Percentiles rank a stretch among this genome's conserved stretches.
Conservation (phyloP, 768 basidiomycete species). For the Russula sp. region DNA sequence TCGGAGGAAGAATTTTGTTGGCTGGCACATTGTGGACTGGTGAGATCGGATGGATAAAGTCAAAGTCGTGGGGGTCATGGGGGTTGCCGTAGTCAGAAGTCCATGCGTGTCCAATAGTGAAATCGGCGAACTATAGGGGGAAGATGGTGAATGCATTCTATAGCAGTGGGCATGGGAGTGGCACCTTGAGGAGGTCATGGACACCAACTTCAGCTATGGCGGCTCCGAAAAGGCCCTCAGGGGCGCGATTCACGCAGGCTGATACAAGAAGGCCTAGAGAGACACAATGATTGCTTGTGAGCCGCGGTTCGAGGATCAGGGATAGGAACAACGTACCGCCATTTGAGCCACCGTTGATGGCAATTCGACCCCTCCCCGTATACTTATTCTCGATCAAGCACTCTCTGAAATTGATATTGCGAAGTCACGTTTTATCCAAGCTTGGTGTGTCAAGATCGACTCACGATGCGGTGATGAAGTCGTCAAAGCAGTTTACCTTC, state of each 20-base stretch:
- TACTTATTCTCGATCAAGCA: constrained; percentile 69
- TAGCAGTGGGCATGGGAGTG: constrained; percentile 2
- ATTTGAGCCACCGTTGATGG: constrained; percentile 76
- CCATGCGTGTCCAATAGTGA: constrained; percentile 78
- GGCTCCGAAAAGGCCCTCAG: constrained; percentile 69
- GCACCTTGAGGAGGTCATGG: constrained; percentile 69
- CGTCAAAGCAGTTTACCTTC: constrained; percentile 70
- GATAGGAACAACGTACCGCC: constrained; percentile 46
- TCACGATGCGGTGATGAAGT: constrained; percentile 78
- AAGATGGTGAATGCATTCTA: not conserved
- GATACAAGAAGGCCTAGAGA: constrained; percentile 63
- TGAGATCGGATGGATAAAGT: constrained; percentile 76
- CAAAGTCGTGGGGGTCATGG: constrained; percentile 69
- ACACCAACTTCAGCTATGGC: constrained; percentile 81
- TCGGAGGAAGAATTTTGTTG: constrained; percentile 56
- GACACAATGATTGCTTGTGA: not conserved
- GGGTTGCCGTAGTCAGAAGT: constrained; percentile 75
- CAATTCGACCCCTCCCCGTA: constrained; percentile 61
- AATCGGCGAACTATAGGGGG: constrained; percentile 54
- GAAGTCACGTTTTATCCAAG: not conserved
- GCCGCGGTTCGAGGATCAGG: not conserved
- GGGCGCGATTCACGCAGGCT: constrained; percentile 79
- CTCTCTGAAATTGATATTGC: constrained; percentile 38
- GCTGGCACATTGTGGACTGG: constrained; percentile 74
- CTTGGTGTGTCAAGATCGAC: constrained; percentile 25